Evolutionary conservation across 176 grass and related monocot genomes (phyloP).

Genomic region (Hordeum vulgare): DNA sequence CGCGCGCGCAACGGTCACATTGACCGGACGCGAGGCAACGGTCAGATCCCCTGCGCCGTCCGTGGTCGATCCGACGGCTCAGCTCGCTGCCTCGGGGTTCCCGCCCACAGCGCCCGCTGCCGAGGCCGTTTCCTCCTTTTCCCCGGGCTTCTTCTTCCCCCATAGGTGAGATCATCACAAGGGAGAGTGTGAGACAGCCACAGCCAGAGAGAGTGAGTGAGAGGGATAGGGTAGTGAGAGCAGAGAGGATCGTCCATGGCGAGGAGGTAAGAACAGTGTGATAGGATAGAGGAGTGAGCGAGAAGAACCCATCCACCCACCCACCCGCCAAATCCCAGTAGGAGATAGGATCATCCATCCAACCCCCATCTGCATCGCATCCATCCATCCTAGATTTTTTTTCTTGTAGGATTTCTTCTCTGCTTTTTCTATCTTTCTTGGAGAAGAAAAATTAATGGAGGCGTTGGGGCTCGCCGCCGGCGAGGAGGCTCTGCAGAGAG

Average conservation of each 20-base stretch:
- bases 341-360: constrained; percentile 4
- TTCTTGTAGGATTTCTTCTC: background rate
- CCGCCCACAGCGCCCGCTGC: background rate
- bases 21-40: constrained; percentile 54
- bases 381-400: background rate
- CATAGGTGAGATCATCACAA: background rate
- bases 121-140: constrained; percentile 22
- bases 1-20: constrained; percentile 71
- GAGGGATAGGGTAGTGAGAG: background rate
- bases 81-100: background rate
- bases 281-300: constrained; percentile 5
- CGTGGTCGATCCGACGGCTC: constrained; percentile 33
- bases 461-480: constrained; percentile 21
- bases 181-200: background rate
- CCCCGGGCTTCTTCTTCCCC: constrained; percentile 33
- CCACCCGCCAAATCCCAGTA: background rate
- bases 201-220: background rate
- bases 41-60: constrained; percentile 53
- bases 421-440: background rate
- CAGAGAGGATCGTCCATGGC: constrained; percentile 23
- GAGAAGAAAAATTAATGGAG: constrained; percentile 24
- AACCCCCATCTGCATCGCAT: background rate
- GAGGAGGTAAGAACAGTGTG: constrained; percentile 37
- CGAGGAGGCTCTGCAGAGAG: constrained; percentile 41
- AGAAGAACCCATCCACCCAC: background rate